Percentiles rank a stretch among this genome's conserved stretches.
Evolutionary conservation across 2,329 filamentous ascomycete species (phyloP).

Genomic region (Colletotrichum aenigma): DNA sequence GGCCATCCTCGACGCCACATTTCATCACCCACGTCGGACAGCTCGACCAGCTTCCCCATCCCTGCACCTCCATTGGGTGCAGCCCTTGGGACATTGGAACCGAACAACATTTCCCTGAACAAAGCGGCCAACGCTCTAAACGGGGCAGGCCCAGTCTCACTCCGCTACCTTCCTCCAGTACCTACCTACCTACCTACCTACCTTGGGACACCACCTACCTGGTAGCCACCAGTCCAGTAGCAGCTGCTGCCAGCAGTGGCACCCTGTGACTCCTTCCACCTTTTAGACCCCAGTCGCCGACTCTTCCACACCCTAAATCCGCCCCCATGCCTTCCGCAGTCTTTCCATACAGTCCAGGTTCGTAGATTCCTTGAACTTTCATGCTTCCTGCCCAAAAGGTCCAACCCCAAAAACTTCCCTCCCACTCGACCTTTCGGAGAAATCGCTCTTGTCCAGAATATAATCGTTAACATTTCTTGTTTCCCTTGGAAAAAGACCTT

Average conservation of each 20-base stretch:
- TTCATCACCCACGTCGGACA: conserved; percentile 15
- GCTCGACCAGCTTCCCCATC: conserved; percentile 19
- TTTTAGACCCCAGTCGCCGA: neutral
- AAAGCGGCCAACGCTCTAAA: conserved; percentile 13
- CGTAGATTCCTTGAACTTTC: neutral
- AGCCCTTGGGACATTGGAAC: neutral
- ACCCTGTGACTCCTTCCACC: conserved; percentile 5
- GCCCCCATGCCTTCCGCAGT: conserved; percentile 18
- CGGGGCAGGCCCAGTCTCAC: conserved; percentile 3
- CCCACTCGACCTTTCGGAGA: neutral
- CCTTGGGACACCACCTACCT: neutral
- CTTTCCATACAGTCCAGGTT: conserved; percentile 16
- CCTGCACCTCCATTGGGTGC: conserved; percentile 10
- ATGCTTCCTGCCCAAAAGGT: neutral
- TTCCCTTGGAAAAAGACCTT: conserved; percentile 21
- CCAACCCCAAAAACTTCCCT: neutral
- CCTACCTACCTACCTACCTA: neutral
- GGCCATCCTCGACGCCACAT: conserved; percentile 12
- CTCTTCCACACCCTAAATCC: neutral
- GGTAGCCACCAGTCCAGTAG: neutral
- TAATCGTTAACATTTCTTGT: conserved; percentile 1
- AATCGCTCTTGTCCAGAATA: neutral
- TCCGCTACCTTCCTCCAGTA: neutral
- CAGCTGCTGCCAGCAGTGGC: neutral
- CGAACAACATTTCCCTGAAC: conserved; percentile 5